Base-by-base conservation (phyloP, 140 eudicot species). In the Ambrosia hybrid region DNA sequence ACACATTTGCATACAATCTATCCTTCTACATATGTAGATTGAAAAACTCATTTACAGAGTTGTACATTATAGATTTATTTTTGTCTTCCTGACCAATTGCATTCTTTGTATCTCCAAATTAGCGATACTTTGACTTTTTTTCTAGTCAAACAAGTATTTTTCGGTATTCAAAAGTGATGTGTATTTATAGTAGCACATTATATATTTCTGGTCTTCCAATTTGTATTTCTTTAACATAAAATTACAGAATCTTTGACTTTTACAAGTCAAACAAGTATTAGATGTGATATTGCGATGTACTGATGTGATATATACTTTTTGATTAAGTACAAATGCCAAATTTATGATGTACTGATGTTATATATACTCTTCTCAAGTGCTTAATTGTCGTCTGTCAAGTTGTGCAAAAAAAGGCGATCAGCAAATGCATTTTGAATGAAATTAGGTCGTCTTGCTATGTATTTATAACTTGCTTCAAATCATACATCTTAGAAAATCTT, bases 101-200 rank as follows among this genome's bases (percentile, higher is more conserved):
- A 48, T 76, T 49, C 57, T 21, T 70, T 49, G 21, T 36, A 9
- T 59, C 75, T 69, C 45, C 55, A 12, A 12, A 9, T 51, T 64
- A 30, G 41, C 58, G 70, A 68, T 76, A 49, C 33, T 58, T 60
- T 68, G 70, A 68, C 75, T n/a, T n/a, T 33, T 76, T 21, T 67
- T 10, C 11, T 68, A 76, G 80, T 48, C 75, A 76, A 38, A 74
- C 68, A 46, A 34, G 26, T 62, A 76, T 59, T 16, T 30, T 69
- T 61, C 21, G 7, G 71, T 51, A 68, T 51, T 8, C 45, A 34
- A 14, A 60, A 48, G 43, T 48, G 13, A 57, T 76, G 64, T 52
- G 38, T 64, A 64, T 10, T 63, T 15, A 8, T 36, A 0, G 1
- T 21, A 21, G 0, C 1, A 1, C 30, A 21, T 21, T 1, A 21